A percentile compares a stretch with the other conserved stretches of the same genome.
phyloP scores from a whole-genome alignment of 495 filamentous ascomycete species.

The Talaromyces ruber region DNA sequence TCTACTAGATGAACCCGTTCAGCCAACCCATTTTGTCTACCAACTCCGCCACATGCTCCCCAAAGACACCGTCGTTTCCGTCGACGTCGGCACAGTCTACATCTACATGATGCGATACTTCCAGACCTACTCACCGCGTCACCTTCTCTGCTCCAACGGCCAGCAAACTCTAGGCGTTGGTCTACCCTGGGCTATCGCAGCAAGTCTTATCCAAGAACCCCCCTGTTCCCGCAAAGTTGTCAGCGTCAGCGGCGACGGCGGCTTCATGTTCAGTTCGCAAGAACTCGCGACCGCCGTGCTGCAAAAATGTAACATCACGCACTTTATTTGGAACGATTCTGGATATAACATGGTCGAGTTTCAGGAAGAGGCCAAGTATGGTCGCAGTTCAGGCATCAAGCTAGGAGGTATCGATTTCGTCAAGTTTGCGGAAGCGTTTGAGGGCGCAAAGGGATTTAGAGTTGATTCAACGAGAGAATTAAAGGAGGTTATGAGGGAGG shows the following conservation, averaged over 20 bases:
- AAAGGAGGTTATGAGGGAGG: slow-evolving; percentile 2
- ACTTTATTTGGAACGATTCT: slow-evolving; percentile 7
- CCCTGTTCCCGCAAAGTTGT: slow-evolving; percentile 3
- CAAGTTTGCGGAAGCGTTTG: slow-evolving; percentile 4
- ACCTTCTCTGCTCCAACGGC: slow-evolving; percentile 6
- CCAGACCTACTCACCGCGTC: slow-evolving; percentile 1
- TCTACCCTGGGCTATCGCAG: slow-evolving; percentile 4
- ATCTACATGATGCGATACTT: slow-evolving; percentile 8
- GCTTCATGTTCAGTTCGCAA: slow-evolving; percentile 7
- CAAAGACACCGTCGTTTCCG: neutral
- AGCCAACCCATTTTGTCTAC: slow-evolving; percentile 4
- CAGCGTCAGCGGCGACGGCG: slow-evolving; percentile 6
- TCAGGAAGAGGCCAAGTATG: slow-evolving; percentile 6
- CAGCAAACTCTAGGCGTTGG: slow-evolving; percentile 4
- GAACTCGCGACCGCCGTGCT: slow-evolving; percentile 3
- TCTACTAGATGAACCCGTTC: neutral
- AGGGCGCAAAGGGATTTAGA: slow-evolving; percentile 2
- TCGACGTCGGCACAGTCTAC: slow-evolving; percentile 5
- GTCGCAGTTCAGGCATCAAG: slow-evolving; percentile 4
- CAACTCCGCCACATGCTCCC: neutral
- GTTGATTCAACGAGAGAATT: neutral
- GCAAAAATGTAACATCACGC: slow-evolving; percentile 6
- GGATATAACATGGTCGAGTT: slow-evolving; percentile 7
- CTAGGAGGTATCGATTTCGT: slow-evolving; percentile 6
- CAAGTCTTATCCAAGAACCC: slow-evolving; percentile 2